Evolutionary conservation across 495 filamentous ascomycete genomes (phyloP), one percentile per base, ranked within the genome.

Genomic region (Haplographium delicatum): DNA sequence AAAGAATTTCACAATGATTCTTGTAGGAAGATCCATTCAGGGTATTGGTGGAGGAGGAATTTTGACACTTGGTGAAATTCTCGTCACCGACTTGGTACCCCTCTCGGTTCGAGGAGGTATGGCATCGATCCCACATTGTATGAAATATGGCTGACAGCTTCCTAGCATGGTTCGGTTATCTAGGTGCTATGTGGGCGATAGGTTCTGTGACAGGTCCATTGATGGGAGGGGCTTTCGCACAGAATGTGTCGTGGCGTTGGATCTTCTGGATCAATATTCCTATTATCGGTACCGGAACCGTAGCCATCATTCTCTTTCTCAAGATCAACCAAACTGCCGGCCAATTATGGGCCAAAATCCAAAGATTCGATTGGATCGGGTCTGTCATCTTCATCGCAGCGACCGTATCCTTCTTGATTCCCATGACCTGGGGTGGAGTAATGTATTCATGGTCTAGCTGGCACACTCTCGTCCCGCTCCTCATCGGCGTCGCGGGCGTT

Each of bases 11-110:
- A 70, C 69, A 5, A 60, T 78, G 19, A 68, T 90, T 28, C 71
- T 89, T 18, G 67, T 81, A 34, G 84, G 85, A 5, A 75, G 86
- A 18, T 68, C 75, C 2, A 66, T 89, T 11, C 86, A 89, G 53
- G 86, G 86, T 16, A 67, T 85, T n/a, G 86, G 85, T 19, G 83
- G 82, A 16, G 85, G 86, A 18, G 85, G 85, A 1, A 72, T 86
- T 9, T 72, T 82, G 34, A 72, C 72, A 6, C 62, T 88, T 27
- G 80, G 78, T 1, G 78, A 85, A 56, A 76, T 88, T 38, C 58
- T 88, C 2, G 71, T 91, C 49, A 78, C 83, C 0, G 84, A 88
- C 53, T 63, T 86, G 3, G 76, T 80, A 26, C 77, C 78, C 10
- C 63, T 82, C 8, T 50, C 70, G 0, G 59, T 70, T 43, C 66